Evolutionary conservation across 805 yeast genomes (phyloP).

Genomic region (Metahyphopichia silvanorum): DNA sequence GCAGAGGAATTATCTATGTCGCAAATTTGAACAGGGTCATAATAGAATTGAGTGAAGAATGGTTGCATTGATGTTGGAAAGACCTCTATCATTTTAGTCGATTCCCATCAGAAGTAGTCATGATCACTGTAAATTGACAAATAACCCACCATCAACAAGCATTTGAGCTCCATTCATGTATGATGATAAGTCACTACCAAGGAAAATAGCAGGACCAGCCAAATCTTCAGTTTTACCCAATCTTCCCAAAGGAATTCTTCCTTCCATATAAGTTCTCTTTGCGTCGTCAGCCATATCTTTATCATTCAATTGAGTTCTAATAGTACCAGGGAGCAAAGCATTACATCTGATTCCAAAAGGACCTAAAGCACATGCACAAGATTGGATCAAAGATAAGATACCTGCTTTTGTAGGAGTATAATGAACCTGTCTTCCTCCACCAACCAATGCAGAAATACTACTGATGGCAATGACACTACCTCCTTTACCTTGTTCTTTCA

Average conservation of each 20-base stretch:
- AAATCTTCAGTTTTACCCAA: slow-evolving; percentile 35
- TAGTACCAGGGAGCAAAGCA: slow-evolving; percentile 46
- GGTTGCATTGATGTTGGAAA: too few species aligned
- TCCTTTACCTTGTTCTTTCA: slow-evolving; percentile 43
- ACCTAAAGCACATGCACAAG: slow-evolving; percentile 42
- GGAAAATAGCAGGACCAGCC: slow-evolving; percentile 41
- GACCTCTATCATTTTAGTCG: too few species aligned
- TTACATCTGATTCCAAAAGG: slow-evolving; percentile 42
- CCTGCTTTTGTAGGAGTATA: slow-evolving; percentile 52
- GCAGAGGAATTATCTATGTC: too few species aligned
- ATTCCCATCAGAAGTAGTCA: too few species aligned
- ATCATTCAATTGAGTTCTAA: slow-evolving; percentile 39
- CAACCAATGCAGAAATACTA: slow-evolving; percentile 42
- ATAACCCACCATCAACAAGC: slow-evolving; percentile 44
- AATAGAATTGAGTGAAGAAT: too few species aligned
- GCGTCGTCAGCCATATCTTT: slow-evolving; percentile 36
- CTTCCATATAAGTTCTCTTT: slow-evolving; percentile 36
- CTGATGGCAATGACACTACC: slow-evolving; percentile 46
- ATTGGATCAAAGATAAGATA: slow-evolving; percentile 40
- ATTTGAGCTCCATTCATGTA: slow-evolving; percentile 42
- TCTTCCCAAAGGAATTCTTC: slow-evolving; percentile 38
- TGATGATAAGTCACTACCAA: slow-evolving; percentile 33
- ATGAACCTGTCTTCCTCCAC: slow-evolving; percentile 44
- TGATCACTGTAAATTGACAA: slow-evolving; percentile 42
- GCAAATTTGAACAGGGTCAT: too few species aligned